Base-by-base conservation (phyloP, 164 flowering plant species). In the Vitis cinerea region DNA sequence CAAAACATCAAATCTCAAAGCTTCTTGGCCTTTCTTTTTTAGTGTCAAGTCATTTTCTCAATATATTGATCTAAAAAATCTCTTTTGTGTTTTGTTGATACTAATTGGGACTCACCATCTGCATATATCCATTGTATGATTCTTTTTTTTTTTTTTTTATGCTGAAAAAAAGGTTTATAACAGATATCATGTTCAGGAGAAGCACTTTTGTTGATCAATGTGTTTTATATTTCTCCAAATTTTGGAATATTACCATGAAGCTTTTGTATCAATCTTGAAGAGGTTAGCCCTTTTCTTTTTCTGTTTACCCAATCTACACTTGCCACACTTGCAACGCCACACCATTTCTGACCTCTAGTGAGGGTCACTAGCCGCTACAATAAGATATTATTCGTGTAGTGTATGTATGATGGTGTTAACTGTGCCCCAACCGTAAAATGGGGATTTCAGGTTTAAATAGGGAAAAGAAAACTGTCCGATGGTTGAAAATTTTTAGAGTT, bases 71-170 rank as follows among this genome's bases (percentile, higher is more conserved):
- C 94, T 88, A 88, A 87, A 84, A 71, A 77, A 67, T 88, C 82
- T 87, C 72, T 83, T 88, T 87, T 80, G 72, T 89, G 82, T 87
- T 85, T 68, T 78, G 72, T 76, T 79, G 80, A 86, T 59, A 83
- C 82, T 87, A 86, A 85, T 77, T 77, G 69, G 77, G 81, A 74
- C 76, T 71, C 79, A 80, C 67, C 76, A 13, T 75, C 70, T 84
- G 87, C 88, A 78, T 23, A 23, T 74, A 82, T 77, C 73, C 75
- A 59, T 72, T 79, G 78, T 74, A 67, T 75, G 71, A 75, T 71
- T 71, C 66, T 71, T 57, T 77, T 1, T 19, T 68, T 23, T 1
- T 64, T 64, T 1, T 1, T 5, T 17, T n/a, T n/a, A n/a, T 14
- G 11, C 27, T 23, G 27, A 23, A 23, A 47, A 27, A 52, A 55